Evolutionary conservation across 192 early-diverging fungal species (phyloP), one percentile per base, ranked within the genome.

Genomic region (Entomortierella beljakovae): DNA sequence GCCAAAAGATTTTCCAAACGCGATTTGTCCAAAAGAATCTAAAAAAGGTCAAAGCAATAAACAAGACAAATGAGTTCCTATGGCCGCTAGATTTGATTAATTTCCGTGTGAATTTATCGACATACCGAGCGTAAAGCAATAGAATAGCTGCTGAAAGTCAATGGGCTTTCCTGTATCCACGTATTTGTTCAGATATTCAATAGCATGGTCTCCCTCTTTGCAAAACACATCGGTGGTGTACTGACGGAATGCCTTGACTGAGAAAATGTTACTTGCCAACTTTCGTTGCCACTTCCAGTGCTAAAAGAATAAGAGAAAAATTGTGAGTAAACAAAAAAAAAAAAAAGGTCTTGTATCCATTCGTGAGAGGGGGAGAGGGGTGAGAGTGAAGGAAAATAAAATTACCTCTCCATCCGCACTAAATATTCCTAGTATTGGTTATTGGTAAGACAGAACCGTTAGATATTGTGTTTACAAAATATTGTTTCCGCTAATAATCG

Each of bases 101-200:
- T 57, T 15, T n/a, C n/a, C 23, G n/a, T 37, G 0, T 10, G 3
- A 4, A 1, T 3, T 34, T n/a, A 7, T 1, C 32, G 4, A 15
- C 38, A 50, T 64, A 63, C 61, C 70, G 50, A 85, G 51, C n/a
- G 84, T 87, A 56, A 70, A 85, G 29, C 82, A 77, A 26, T 64
- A 80, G 31, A 87, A 81, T 22, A 85, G 26, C 9, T 75, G 80
- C 22, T 82, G 76, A 20, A 85, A 64, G 69, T 87, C 84, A 7
- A 85, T 26, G 1, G 52, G 9, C 23, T 75, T 49, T 28, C 63
- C 57, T 0, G 64, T 68, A 13, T 72, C 67, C 15, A 80, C 71
- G 18, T 42, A 18, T 40, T 49, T 66, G 6, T 59, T 28, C 10
- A 74, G 62, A 11, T 74, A 74, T 1, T 54, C 40, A 53, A 74